phyloP scores from a whole-genome alignment of 2,329 filamentous ascomycete species.

The Phialophora expanda region DNA sequence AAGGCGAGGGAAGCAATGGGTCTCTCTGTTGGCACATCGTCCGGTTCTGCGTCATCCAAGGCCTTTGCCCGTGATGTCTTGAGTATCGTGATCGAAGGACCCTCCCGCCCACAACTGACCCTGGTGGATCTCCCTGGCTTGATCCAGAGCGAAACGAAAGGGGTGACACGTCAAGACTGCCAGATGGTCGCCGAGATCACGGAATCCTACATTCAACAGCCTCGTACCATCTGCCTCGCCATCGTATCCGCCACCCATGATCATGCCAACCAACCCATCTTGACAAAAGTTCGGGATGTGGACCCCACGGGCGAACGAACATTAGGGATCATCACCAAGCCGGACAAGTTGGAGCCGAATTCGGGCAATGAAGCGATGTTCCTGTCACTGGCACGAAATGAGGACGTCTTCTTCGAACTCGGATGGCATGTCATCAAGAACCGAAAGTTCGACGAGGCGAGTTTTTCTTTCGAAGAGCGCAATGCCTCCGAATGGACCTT shows the following conservation, averaged over 20 bases:
- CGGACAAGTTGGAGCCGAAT: background rate
- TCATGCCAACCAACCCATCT: constrained; percentile 48
- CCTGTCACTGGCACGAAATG: background rate
- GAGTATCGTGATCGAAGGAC: background rate
- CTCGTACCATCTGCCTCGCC: background rate
- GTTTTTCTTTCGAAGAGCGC: background rate
- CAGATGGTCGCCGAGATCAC: background rate
- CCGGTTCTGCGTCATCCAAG: background rate
- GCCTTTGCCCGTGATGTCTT: background rate
- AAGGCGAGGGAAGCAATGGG: background rate
- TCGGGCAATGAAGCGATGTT: background rate
- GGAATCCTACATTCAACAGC: background rate
- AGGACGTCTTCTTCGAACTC: background rate
- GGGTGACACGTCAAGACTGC: background rate
- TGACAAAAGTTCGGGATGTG: constrained; percentile 46
- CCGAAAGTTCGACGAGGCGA: background rate
- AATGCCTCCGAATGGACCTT: background rate
- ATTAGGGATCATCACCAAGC: constrained; percentile 28
- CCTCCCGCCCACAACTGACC: background rate
- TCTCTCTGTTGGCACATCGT: background rate
- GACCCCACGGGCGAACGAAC: constrained; percentile 11
- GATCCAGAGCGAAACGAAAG: background rate
- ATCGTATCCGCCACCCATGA: constrained; percentile 48
- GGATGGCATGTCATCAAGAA: background rate
- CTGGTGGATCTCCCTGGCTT: background rate